Evolutionary conservation across 139 green algal genomes (phyloP), one percentile per base, ranked within the genome.

Genomic region (Chlorella ohadii): DNA sequence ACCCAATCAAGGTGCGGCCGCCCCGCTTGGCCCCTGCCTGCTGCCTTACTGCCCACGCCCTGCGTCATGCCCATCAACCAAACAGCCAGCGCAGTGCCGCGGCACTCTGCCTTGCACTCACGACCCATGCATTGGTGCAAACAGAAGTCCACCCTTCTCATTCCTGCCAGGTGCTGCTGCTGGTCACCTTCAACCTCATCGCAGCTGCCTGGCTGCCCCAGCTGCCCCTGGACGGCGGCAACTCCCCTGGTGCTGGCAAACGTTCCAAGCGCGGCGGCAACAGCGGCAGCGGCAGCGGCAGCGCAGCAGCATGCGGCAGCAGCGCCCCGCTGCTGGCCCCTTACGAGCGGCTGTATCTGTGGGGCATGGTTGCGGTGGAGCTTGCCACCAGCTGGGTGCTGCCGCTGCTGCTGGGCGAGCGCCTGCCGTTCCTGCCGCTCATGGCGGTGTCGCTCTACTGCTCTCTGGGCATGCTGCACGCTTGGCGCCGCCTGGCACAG

Each of bases 361-460:
- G 33, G 15, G 94, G 94, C 13, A 87, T 98, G 23, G 56, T 91
- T 1, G n/a, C 55, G 2, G 22, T 98, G 27, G 92, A 99, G 87
- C 2, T 93, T 51, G 94, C 93, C 76, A 90, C 82, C 78, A 76
- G 36, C 25, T 33, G 91, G 13, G 38, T 91, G 31, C 93, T 97
- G 74, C 79, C 56, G 3, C 1, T 81, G 0, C 27, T 96, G 38
- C 72, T 93, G 63, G 56, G 78, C 12, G 70, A 41, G 0, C 83
- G 82, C 22, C 84, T 98, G 61, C 92, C 93, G 4, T 99, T 99
- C 81, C 75, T 97, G 59, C 96, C 96, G 9, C 91, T 99, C 65
- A 92, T 98, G 88, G 79, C 97, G 38, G 95, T 91, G 31, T 97
- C 93, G 15, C 64, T 94, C 51, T 96, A 95, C 86, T 96, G 94